These are phyloP conservation scores for Fusarium palustre DNA, from an alignment of 2,329 filamentous ascomycete species.

Conservation along the genomic window DNA sequence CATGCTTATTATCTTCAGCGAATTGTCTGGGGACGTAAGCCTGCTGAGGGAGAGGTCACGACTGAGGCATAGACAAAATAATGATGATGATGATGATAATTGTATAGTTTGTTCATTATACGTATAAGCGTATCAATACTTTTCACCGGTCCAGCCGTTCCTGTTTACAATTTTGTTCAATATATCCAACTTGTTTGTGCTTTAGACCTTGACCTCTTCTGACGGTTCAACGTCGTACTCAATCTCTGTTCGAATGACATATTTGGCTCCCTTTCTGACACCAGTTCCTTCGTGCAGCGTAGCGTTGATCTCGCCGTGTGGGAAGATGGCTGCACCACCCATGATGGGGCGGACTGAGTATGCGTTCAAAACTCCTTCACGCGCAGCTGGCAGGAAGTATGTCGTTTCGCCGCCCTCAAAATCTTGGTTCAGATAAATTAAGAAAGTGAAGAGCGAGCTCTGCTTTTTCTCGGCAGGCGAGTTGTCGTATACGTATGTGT, in stretches of 20 bases:
- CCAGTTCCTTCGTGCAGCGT: constrained; percentile 78
- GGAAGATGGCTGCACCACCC: constrained; percentile 76
- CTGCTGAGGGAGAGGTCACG: constrained; percentile 1
- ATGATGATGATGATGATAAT: neutral
- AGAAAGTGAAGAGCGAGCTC: constrained; percentile 75
- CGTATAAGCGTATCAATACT: constrained; percentile 22
- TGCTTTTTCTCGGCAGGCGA: constrained; percentile 70
- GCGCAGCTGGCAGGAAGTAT: constrained; percentile 73
- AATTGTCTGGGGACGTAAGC: constrained; percentile 44
- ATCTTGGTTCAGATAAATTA: constrained; percentile 78
- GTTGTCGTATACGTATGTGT: constrained; percentile 74
- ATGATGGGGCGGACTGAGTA: constrained; percentile 76
- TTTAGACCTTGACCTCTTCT: constrained; percentile 6
- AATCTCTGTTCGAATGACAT: constrained; percentile 78
- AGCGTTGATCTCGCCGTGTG: constrained; percentile 75
- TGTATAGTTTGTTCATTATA: constrained; percentile 16
- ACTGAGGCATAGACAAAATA: neutral
- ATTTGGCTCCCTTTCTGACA: constrained; percentile 73
- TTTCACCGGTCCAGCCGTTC: constrained; percentile 28
- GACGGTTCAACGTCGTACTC: constrained; percentile 71
- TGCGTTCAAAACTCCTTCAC: constrained; percentile 75
- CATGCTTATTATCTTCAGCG: constrained; percentile 49
- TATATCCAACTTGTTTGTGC: constrained; percentile 4
- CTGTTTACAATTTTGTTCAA: constrained; percentile 7
- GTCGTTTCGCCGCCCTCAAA: constrained; percentile 79